phyloP scores from a whole-genome alignment of 108 stramenopile species.

The Discostella stelligeroides region DNA sequence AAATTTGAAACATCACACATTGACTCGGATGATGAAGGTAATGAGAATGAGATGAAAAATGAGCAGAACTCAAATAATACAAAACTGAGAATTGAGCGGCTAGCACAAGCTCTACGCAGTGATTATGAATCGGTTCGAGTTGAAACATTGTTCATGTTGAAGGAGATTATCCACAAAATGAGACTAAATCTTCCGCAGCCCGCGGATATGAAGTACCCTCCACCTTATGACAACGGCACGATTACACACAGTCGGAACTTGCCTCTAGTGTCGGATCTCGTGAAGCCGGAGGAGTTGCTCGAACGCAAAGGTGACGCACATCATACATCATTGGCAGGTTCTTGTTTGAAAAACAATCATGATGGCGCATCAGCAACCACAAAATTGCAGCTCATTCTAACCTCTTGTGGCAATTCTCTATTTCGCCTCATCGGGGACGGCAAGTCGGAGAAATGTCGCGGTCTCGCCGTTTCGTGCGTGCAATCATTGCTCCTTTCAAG shows the following conservation, averaged over 20 bases:
- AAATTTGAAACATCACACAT: not conserved
- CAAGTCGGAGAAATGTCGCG: slow-evolving; percentile 49
- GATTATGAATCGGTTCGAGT: slow-evolving; percentile 25
- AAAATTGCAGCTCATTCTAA: slow-evolving; percentile 36
- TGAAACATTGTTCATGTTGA: slow-evolving; percentile 28
- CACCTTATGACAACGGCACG: slow-evolving; percentile 37
- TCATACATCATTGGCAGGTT: not conserved
- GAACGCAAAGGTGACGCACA: slow-evolving; percentile 5
- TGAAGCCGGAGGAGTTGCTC: slow-evolving; percentile 13
- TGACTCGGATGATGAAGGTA: slow-evolving; percentile 50
- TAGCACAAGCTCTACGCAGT: slow-evolving; percentile 34
- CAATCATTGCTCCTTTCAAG: slow-evolving; percentile 35
- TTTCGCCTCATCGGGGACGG: slow-evolving; percentile 31
- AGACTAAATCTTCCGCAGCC: slow-evolving; percentile 1
- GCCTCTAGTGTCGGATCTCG: slow-evolving; percentile 54
- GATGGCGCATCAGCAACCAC: slow-evolving; percentile 1
- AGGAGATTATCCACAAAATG: slow-evolving; percentile 26
- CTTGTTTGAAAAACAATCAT: slow-evolving; percentile 6
- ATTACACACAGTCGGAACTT: slow-evolving; percentile 20
- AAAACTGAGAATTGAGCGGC: slow-evolving; percentile 32
- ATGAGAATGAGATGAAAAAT: slow-evolving; percentile 3
- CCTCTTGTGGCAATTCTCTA: slow-evolving; percentile 39
- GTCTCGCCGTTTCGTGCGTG: slow-evolving; percentile 46
- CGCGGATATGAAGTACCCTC: slow-evolving; percentile 42
- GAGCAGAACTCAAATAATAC: slow-evolving; percentile 12